A percentile compares a stretch with the other conserved stretches of the same genome.
Evolutionary conservation across 768 basidiomycete species (phyloP).

Genomic region (Boletus huronensis): DNA sequence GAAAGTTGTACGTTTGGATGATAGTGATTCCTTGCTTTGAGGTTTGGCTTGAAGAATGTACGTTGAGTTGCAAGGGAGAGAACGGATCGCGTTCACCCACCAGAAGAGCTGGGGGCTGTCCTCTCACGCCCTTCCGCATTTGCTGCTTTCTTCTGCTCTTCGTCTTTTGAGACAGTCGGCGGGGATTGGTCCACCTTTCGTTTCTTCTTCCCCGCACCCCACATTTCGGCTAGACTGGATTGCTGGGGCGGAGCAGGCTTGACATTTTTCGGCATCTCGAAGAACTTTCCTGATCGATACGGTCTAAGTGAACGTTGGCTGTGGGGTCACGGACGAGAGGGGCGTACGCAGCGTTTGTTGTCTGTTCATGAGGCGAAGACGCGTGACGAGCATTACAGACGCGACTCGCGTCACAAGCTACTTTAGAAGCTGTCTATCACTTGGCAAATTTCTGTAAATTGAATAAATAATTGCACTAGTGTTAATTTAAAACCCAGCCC

Average conservation of each 20-base stretch:
- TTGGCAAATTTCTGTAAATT: no score
- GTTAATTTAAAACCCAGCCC: no score
- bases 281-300: conserved; percentile 57
- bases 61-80: conserved; percentile 1
- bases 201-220: conserved; percentile 52
- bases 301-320: not conserved
- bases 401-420: conserved; percentile 1
- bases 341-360: conserved; percentile 68
- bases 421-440: no score
- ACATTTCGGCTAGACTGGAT: conserved; percentile 73
- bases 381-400: conserved; percentile 25
- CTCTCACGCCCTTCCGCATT: conserved; percentile 6
- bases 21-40: conserved; percentile 35
- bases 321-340: not conserved
- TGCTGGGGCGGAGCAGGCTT: conserved; percentile 73
- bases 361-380: conserved; percentile 49
- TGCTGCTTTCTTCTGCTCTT: conserved; percentile 25
- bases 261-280: conserved; percentile 64
- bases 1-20: conserved; percentile 19
- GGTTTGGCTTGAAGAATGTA: conserved; percentile 28
- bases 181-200: conserved; percentile 21
- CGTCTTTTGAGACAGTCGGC: conserved; percentile 17
- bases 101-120: not conserved
- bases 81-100: conserved; percentile 10
- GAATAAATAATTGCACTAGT: not conserved